Evolutionary conservation across 345 rosid genomes (phyloP).

Genomic region (Aethionema arabicum): DNA sequence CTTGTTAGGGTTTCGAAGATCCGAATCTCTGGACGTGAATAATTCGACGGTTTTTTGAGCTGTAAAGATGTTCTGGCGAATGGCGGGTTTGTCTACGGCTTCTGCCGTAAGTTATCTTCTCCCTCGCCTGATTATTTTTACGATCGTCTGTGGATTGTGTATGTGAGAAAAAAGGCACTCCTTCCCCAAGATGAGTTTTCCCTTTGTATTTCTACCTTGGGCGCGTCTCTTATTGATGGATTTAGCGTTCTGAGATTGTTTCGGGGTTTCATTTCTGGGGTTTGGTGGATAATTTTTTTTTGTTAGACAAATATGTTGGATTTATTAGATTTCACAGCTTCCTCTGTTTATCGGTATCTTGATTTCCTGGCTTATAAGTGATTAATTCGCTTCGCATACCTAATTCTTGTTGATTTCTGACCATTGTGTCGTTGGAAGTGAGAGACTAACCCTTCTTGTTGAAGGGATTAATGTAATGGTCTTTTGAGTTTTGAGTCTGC

Average conservation of each 20-base stretch:
- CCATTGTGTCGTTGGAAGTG: slow-evolving; percentile 13
- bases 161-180: not conserved
- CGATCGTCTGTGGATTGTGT: slow-evolving; percentile 10
- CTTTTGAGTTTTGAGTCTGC: not conserved
- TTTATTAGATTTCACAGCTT: not conserved
- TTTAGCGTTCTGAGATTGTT: slow-evolving; percentile 9
- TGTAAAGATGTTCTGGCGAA: slow-evolving; percentile 88
- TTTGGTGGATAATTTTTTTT: slow-evolving; percentile 24
- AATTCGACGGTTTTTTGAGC: slow-evolving; percentile 25
- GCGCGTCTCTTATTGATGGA: not conserved
- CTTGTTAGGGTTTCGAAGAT: slow-evolving; percentile 49
- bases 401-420: slow-evolving; percentile 13
- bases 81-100: slow-evolving; percentile 88
- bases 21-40: slow-evolving; percentile 39
- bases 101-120: slow-evolving; percentile 69
- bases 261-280: slow-evolving; percentile 12
- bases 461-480: not conserved
- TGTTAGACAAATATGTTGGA: slow-evolving; percentile 13
- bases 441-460: slow-evolving; percentile 3
- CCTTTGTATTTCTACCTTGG: slow-evolving; percentile 11
- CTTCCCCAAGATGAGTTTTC: not conserved
- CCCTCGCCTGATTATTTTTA: slow-evolving; percentile 5
- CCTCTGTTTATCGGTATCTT: not conserved
- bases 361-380: slow-evolving; percentile 25
- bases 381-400: not conserved